Percentiles rank a stretch among this genome's conserved stretches.
phyloP scores from a whole-genome alignment of 2,329 filamentous ascomycete genomes.

The Trichoderma atroviride region DNA sequence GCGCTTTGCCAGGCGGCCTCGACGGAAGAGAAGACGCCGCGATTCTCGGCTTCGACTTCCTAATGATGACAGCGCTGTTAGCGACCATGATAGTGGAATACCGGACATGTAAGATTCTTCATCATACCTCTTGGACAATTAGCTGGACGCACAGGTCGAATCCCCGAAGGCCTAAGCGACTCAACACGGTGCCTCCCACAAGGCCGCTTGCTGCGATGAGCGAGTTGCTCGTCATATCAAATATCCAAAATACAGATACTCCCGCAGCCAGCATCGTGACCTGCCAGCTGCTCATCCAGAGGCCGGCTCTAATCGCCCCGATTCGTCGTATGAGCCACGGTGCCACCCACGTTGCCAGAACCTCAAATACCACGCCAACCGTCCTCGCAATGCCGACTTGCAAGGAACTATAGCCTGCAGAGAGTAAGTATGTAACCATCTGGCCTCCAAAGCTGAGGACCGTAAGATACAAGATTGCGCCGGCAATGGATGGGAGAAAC shows the following conservation, averaged over 20 bases:
- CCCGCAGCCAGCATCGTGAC: conserved; percentile 56
- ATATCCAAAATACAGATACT: conserved; percentile 43
- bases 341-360: conserved; percentile 62
- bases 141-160: conserved; percentile 64
- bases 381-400: conserved; percentile 58
- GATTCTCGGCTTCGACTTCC: conserved; percentile 56
- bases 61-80: conserved; percentile 33
- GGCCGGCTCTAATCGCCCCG: conserved; percentile 63
- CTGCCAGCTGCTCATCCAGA: conserved; percentile 74
- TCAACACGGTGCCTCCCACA: conserved; percentile 55
- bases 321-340: conserved; percentile 58
- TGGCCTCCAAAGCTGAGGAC: conserved; percentile 62
- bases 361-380: conserved; percentile 56
- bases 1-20: conserved; percentile 70
- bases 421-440: conserved; percentile 66
- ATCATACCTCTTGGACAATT: conserved; percentile 61
- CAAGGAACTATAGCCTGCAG: conserved; percentile 53
- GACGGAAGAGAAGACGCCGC: conserved; percentile 69
- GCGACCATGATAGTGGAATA: background rate
- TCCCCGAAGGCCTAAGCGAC: conserved; percentile 62
- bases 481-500: conserved; percentile 62
- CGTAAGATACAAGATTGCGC: conserved; percentile 63
- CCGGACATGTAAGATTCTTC: conserved; percentile 19
- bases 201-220: conserved; percentile 51
- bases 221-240: conserved; percentile 29